Base-by-base conservation (phyloP, 805 yeast species). In the Ogataea ganodermae region DNA sequence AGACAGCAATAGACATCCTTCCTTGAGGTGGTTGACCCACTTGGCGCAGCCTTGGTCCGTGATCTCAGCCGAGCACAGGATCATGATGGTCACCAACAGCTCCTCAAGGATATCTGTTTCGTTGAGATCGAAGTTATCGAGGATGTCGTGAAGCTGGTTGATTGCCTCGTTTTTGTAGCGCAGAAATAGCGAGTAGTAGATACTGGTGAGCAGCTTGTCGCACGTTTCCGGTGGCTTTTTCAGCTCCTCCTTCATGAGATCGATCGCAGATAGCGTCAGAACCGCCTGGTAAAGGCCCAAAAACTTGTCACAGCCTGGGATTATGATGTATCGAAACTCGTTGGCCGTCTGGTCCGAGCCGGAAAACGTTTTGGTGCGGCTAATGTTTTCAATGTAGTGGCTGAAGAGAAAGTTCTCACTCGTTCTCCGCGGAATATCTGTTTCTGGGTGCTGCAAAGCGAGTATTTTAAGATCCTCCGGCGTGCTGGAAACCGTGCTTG, bases 161-260 rank as follows among this genome's bases (percentile, higher is more conserved):
- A 67, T 61, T 4, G 69, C 67, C 35, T 59, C 61, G 49, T 65
- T 62, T 44, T 65, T 63, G 40, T 59, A 61, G 33, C 54, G 58
- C 18, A 54, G 31, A 35, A 55, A 47, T 2, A 45, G 18, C 1
- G 51, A 44, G 27, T 50, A 33, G 38, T 45, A 52, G 16, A 44
- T 32, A 7, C 16, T 38, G 3, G 52, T 37, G 8, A 49, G 35
- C 12, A 9, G 14, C 21, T n/a, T 8, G 21, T 51, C 32, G 24
- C 42, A 46, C 4, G 9, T 10, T 8, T 23, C 14, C 16, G 17
- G 8, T 8, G 44, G 31, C 26, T 35, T 35, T 42, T 47, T 22
- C 21, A 50, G 14, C 45, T 48, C 51, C 39, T 41, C 14, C 36
- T 54, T 53, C 24, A 60, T 51, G 26, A 63, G 46, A 48, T 60